Conservation (phyloP, 2,329 filamentous ascomycete genomes). For the Fusarium luffae region DNA sequence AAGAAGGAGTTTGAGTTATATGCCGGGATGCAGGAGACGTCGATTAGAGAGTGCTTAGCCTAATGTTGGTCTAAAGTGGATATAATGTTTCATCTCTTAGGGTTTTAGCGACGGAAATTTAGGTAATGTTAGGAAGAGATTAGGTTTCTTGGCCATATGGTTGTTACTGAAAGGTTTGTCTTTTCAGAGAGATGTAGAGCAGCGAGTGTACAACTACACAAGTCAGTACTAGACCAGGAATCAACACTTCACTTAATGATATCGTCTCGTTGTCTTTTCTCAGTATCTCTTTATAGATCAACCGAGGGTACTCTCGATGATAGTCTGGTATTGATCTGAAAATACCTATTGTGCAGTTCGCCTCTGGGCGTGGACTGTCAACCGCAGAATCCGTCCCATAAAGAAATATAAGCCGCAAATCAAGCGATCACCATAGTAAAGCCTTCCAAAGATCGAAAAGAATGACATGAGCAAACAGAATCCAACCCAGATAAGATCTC, state of each 20-base stretch:
- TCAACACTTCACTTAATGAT: fast-evolving
- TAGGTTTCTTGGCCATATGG: not conserved
- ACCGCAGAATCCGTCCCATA: not conserved
- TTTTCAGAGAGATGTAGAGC: not conserved
- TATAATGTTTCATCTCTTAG: not conserved
- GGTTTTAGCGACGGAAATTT: fast-evolving
- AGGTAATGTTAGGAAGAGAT: not conserved
- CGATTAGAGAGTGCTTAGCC: not conserved
- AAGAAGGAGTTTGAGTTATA: conserved; percentile 23
- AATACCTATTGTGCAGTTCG: not conserved
- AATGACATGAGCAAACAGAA: not conserved
- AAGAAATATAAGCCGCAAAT: not conserved
- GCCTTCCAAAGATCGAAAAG: fast-evolving
- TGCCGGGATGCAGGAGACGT: conserved; percentile 7
- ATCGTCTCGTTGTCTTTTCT: fast-evolving
- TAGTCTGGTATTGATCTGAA: not conserved
- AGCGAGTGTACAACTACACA: not conserved
- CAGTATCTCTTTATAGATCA: not conserved
- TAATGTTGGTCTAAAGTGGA: not conserved
- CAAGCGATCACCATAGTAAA: fast-evolving
- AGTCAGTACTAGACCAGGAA: not conserved
- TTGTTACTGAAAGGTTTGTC: not conserved
- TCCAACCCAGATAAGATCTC: not conserved
- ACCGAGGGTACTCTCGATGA: fast-evolving
- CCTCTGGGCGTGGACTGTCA: not conserved